A percentile compares a stretch with the other conserved stretches of the same genome.
These are phyloP conservation scores for Xylaria sp. DNA, from an alignment of 2,329 filamentous ascomycete species.

Conservation along the genomic window DNA sequence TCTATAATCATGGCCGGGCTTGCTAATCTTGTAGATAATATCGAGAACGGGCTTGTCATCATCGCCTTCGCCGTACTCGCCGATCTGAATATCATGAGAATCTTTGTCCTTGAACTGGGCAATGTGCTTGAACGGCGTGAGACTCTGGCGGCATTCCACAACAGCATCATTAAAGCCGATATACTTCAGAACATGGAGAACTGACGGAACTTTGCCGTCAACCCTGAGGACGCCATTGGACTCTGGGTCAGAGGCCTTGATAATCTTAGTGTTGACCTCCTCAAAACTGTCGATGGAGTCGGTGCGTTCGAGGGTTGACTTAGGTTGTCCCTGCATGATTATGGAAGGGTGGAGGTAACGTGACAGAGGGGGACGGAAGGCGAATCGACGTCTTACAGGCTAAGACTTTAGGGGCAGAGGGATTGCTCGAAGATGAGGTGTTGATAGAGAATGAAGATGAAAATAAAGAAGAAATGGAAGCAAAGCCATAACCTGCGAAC, in stretches of 20 bases:
- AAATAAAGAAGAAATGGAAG: constrained; percentile 3
- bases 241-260: constrained; percentile 33
- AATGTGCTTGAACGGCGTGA: constrained; percentile 25
- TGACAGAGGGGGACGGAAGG: neutral
- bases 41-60: constrained; percentile 54
- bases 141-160: constrained; percentile 48
- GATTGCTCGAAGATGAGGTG: neutral
- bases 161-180: constrained; percentile 49
- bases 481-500: neutral
- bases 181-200: constrained; percentile 57
- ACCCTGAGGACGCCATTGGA: constrained; percentile 32
- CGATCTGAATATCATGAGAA: constrained; percentile 31
- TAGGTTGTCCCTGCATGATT: constrained; percentile 20
- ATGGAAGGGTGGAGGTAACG: neutral
- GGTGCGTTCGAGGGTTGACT: constrained; percentile 24
- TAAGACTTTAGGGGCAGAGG: neutral
- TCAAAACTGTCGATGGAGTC: constrained; percentile 50
- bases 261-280: constrained; percentile 44
- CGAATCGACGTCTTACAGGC: neutral
- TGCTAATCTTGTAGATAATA: constrained; percentile 48
- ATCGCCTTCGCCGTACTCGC: constrained; percentile 33
- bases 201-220: constrained; percentile 51
- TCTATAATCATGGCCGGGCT: constrained; percentile 40
- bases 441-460: constrained; percentile 8
- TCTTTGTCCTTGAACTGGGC: constrained; percentile 25